A percentile compares a stretch with the other conserved stretches of the same genome.
phyloP scores from a whole-genome alignment of 2,329 filamentous ascomycete species.

The Phaeosphaeria sp. region DNA sequence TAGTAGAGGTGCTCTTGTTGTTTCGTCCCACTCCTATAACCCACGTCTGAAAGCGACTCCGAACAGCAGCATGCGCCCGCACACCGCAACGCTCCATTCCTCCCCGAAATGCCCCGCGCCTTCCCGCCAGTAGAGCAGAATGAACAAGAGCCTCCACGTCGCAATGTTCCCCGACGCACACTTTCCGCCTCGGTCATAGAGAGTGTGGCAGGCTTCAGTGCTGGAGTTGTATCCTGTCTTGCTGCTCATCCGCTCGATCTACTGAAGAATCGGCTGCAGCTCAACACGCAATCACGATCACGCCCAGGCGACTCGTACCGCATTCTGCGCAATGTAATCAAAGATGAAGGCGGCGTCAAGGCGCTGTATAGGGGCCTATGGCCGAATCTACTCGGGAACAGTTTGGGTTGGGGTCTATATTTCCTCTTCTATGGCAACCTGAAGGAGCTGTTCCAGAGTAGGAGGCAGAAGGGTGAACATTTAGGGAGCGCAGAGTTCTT shows the following conservation, averaged over 20 bases:
- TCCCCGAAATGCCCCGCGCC: constrained; percentile 55
- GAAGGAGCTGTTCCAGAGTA: constrained; percentile 59
- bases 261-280: constrained; percentile 94
- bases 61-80: constrained; percentile 31
- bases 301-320: constrained; percentile 60
- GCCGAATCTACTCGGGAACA: constrained; percentile 91
- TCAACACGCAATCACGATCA: constrained; percentile 48
- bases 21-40: not conserved
- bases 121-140: constrained; percentile 54
- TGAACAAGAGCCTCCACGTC: constrained; percentile 42
- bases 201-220: constrained; percentile 86
- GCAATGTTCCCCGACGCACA: constrained; percentile 39
- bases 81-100: constrained; percentile 9
- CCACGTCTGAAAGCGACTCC: not conserved
- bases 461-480: constrained; percentile 47
- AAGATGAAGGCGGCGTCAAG: constrained; percentile 63
- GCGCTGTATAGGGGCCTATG: constrained; percentile 89
- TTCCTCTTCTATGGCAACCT: constrained; percentile 76
- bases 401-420: constrained; percentile 88
- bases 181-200: constrained; percentile 77
- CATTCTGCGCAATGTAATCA: constrained; percentile 59
- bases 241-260: constrained; percentile 92
- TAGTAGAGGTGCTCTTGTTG: not conserved
- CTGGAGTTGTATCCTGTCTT: constrained; percentile 84
- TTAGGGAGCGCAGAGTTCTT: constrained; percentile 78